Percentiles rank a stretch among this genome's conserved stretches.
Conservation (phyloP, 257 asterid genomes). For the Fraxinus americana region DNA sequence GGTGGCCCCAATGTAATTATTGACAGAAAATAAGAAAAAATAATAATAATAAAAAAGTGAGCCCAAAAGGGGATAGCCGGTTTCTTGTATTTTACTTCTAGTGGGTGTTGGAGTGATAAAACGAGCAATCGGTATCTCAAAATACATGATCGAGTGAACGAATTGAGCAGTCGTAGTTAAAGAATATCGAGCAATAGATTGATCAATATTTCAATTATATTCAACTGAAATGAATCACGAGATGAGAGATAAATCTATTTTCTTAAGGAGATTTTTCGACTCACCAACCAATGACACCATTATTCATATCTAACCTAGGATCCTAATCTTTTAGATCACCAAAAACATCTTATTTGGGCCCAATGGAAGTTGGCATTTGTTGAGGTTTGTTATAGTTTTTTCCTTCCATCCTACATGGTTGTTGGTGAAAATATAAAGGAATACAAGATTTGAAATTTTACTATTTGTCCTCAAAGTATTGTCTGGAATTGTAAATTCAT, state of each 20-base stretch:
- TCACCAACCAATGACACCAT: not conserved
- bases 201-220: too few species aligned
- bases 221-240: too few species aligned
- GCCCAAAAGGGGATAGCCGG: not conserved
- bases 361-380: constrained; percentile 6
- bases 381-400: not conserved
- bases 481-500: not conserved
- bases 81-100: not conserved
- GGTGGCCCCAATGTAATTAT: not conserved
- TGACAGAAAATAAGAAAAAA: not conserved
- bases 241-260: too few species aligned
- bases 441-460: too few species aligned
- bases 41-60: not conserved
- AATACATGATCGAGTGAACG: too few species aligned
- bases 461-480: too few species aligned
- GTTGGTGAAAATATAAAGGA: too few species aligned
- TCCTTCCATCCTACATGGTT: not conserved
- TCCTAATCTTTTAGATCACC: not conserved
- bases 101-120: too few species aligned
- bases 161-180: too few species aligned
- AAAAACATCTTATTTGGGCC: not conserved
- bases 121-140: too few species aligned
- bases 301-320: not conserved
- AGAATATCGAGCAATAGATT: too few species aligned
- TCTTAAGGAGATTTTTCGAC: too few species aligned